Evolutionary conservation across 139 green algal species (phyloP).

Genomic region (Chlamydomonas applanata): DNA sequence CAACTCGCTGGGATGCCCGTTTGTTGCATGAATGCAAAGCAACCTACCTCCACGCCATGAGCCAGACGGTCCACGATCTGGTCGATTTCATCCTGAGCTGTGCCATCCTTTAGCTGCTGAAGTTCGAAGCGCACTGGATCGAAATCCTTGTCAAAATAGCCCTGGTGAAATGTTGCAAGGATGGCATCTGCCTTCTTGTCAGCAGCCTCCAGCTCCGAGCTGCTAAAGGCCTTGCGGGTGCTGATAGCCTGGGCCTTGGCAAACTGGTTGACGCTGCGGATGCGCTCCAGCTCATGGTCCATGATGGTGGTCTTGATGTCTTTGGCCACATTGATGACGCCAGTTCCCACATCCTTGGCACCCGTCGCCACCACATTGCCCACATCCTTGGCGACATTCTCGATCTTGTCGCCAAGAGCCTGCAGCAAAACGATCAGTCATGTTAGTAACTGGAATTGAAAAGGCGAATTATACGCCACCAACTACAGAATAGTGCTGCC

Average conservation of each 20-base stretch:
- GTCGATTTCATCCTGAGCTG: conserved; percentile 52
- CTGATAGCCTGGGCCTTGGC: neutral
- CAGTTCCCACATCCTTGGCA: neutral
- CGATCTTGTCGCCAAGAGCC: conserved; percentile 28
- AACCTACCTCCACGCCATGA: conserved; percentile 47
- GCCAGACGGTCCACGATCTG: conserved; percentile 48
- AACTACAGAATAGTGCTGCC: no score
- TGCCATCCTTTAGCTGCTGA: conserved; percentile 23
- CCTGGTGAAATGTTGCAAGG: conserved; percentile 26
- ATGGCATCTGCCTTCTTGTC: conserved; percentile 32
- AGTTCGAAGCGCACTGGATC: conserved; percentile 54
- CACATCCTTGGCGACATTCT: conserved; percentile 13
- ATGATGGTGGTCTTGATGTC: conserved; percentile 16
- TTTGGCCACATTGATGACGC: conserved; percentile 10
- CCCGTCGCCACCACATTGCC: neutral
- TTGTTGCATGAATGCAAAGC: neutral
- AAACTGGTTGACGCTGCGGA: conserved; percentile 22
- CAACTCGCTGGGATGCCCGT: no score
- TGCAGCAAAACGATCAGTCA: no score
- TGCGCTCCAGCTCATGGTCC: conserved; percentile 28
- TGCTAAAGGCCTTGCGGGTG: conserved; percentile 16
- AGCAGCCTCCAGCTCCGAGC: conserved; percentile 23
- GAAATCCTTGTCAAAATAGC: conserved; percentile 48
- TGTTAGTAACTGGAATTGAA: no score
- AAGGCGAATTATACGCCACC: no score